A percentile compares a stretch with the other conserved stretches of the same genome.
These are phyloP conservation scores for Fusarium sp. DNA, from an alignment of 2,329 filamentous ascomycete species.

Conservation along the genomic window DNA sequence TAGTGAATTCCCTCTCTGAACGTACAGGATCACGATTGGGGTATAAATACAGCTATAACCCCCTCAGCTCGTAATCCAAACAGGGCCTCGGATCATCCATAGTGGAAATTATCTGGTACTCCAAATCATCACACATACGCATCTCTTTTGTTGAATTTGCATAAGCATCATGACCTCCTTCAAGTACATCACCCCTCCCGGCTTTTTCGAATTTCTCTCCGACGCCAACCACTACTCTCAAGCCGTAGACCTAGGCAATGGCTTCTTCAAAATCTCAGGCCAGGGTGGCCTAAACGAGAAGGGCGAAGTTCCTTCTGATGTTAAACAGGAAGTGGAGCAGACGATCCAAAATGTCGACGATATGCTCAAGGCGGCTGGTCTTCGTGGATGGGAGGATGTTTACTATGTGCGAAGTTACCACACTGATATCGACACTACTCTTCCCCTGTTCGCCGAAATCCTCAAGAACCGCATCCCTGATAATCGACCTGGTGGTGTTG, in stretches of 20 bases:
- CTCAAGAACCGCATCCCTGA: constrained; percentile 31
- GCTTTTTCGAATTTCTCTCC: constrained; percentile 12
- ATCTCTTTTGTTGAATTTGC: too few relatives aligned
- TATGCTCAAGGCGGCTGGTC: constrained; percentile 42
- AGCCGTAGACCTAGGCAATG: constrained; percentile 42
- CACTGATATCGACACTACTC: constrained; percentile 37
- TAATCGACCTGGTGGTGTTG: constrained; percentile 28
- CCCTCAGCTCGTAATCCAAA: not conserved
- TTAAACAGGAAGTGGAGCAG: constrained; percentile 29
- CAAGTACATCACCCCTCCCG: constrained; percentile 20
- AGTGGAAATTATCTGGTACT: too few relatives aligned
- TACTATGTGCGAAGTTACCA: constrained; percentile 46
- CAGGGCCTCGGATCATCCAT: not conserved
- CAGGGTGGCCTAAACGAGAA: constrained; percentile 44
- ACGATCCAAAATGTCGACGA: constrained; percentile 45
- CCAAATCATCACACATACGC: too few relatives aligned
- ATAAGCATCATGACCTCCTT: constrained; percentile 7
- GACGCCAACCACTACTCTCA: constrained; percentile 44
- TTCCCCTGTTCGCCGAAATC: constrained; percentile 14
- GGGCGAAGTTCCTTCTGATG: constrained; percentile 32
- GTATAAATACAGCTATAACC: not conserved
- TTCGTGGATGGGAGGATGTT: constrained; percentile 49
- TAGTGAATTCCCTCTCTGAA: not conserved
- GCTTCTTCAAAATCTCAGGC: constrained; percentile 43
- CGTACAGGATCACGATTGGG: not conserved